Percentiles rank a stretch among this genome's conserved stretches.
These are phyloP conservation scores for Coemansia asiatica DNA, from an alignment of 192 early-diverging fungal species.

Conservation along the genomic window DNA sequence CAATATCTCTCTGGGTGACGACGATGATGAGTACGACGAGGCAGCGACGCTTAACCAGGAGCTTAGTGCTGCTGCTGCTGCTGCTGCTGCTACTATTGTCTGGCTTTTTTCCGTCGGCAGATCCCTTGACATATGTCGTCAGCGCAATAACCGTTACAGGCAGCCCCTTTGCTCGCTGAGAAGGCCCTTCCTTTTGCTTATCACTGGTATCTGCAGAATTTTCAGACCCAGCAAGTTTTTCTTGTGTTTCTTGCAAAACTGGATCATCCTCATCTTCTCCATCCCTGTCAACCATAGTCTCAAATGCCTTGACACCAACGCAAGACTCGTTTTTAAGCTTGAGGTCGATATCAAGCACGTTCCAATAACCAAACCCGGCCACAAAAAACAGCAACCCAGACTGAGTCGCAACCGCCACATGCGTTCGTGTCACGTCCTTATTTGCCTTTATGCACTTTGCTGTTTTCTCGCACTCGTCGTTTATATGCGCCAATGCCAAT, in stretches of 20 bases:
- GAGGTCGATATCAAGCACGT: slow-evolving; percentile 45
- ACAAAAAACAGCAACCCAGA: slow-evolving; percentile 43
- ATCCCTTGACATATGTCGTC: slow-evolving; percentile 47
- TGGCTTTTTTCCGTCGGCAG: background rate
- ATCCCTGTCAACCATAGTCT: slow-evolving; percentile 9
- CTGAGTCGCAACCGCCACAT: slow-evolving; percentile 52
- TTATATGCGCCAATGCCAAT: slow-evolving; percentile 18
- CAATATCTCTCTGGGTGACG: no score
- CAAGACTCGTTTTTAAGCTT: slow-evolving; percentile 42
- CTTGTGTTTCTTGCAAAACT: background rate
- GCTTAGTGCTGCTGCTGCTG: no score
- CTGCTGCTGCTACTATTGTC: no score
- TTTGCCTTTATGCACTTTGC: slow-evolving; percentile 22
- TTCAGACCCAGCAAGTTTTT: background rate
- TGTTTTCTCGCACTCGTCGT: slow-evolving; percentile 28
- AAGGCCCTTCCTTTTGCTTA: slow-evolving; percentile 6
- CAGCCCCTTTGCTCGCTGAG: slow-evolving; percentile 9
- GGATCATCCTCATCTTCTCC: background rate
- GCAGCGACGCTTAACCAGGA: no score
- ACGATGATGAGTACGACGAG: no score
- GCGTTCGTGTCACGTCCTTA: slow-evolving; percentile 32
- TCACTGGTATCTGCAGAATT: background rate
- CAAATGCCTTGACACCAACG: slow-evolving; percentile 54
- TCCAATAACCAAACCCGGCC: slow-evolving; percentile 55
- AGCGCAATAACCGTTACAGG: slow-evolving; percentile 38